Base-by-base conservation (phyloP, 2,329 filamentous ascomycete species). In the Trichoderma cornu-damae region DNA sequence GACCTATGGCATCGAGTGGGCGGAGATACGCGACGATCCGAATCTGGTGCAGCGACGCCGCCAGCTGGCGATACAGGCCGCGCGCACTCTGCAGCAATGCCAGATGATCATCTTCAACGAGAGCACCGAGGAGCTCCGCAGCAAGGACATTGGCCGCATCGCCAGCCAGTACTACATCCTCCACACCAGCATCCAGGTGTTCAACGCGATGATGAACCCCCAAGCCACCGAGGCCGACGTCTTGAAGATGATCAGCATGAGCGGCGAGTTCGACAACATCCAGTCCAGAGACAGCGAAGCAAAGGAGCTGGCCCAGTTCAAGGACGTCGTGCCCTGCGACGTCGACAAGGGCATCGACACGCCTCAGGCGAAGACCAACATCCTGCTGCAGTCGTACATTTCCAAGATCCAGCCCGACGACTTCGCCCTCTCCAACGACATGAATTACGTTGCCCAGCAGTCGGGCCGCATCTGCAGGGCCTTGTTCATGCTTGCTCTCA, bases 81-180 rank as follows among this genome's bases (percentile, higher is more conserved):
- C 94, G 0, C 81, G 86, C 42, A 89, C 90, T 4, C 76, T 99
- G 42, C 92, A 96, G 68, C 82, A 92, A 67, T 96, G 90, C 64
- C 94, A 99, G 73, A 99, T 99, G 95, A 94, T 99, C 66, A 94
- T 99, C 57, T 99, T 93, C 77, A 96, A 99, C 63, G 94, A 97
- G 68, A 83, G 79, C 16, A 99, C 93, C 0, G 93, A 96, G 64
- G 93, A 96, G 66, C 82, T 99, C 7, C 86, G 90, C 59, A 89
- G 91, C 60, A 99, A 99, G 70, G 93, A 99, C 66, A 88, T 97
- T 50, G 94, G 94, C 3, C 86, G 94, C 14, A 99, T 99, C 69
- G 94, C 94, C 14, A 97, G 93, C 70, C 93, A 99, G 70, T 99
- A 88, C 69, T 99, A 99, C 68, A 93, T 99, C 48, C 79, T 95